Percentiles rank a stretch among this genome's conserved stretches.
Conservation (phyloP, 2,329 filamentous ascomycete genomes). For the Pyricularia pennisetigena region DNA sequence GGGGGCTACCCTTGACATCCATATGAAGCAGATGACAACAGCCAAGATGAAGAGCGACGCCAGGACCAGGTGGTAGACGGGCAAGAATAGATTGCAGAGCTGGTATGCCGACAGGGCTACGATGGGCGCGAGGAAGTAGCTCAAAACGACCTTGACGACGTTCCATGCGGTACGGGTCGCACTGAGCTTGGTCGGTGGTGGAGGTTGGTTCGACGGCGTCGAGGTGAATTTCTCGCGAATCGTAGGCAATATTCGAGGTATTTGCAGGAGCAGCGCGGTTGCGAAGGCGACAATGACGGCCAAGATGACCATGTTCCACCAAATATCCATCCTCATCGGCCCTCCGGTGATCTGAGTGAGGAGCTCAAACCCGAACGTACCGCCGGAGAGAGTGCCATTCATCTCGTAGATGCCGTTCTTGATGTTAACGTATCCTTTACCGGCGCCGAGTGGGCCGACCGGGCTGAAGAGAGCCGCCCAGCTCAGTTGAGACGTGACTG, state of each 20-base stretch:
- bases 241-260: conserved; percentile 23
- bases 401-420: conserved; percentile 53
- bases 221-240: conserved; percentile 26
- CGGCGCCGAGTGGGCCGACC: conserved; percentile 15
- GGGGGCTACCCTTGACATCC: not conserved
- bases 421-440: conserved; percentile 16
- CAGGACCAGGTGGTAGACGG: not conserved
- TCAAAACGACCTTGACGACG: conserved; percentile 59
- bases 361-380: conserved; percentile 46
- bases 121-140: conserved; percentile 65
- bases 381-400: conserved; percentile 50
- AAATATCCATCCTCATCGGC: conserved; percentile 49
- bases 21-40: not conserved
- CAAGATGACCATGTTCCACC: conserved; percentile 61
- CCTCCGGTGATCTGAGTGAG: conserved; percentile 62
- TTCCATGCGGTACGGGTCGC: conserved; percentile 24
- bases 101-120: conserved; percentile 66
- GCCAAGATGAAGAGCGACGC: not conserved
- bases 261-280: conserved; percentile 43
- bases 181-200: conserved; percentile 17
- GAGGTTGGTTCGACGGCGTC: conserved; percentile 44
- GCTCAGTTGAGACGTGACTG: conserved; percentile 53
- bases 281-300: conserved; percentile 44
- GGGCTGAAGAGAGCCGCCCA: conserved; percentile 61
- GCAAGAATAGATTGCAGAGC: conserved; percentile 28